phyloP scores from a whole-genome alignment of 2,329 filamentous ascomycete species.

The Cercospora janseana region DNA sequence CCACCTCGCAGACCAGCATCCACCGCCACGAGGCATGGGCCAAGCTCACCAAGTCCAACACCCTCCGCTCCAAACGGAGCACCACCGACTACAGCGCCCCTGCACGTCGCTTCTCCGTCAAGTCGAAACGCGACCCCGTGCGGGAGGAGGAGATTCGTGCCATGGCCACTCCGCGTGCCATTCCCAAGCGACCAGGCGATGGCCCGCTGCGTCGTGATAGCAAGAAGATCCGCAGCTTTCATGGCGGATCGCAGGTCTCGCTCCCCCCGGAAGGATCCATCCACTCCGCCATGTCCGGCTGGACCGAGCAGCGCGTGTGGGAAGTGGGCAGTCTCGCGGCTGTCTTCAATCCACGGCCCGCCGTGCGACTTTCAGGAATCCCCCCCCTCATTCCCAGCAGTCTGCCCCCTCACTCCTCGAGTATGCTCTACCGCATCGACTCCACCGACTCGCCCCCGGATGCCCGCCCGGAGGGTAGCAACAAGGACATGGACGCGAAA shows the following conservation, averaged over 20 bases:
- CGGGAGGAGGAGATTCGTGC: constrained; percentile 86
- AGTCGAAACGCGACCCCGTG: constrained; percentile 65
- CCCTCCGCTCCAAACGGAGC: constrained; percentile 43
- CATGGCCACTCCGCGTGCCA: constrained; percentile 69
- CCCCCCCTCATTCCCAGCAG: constrained; percentile 54
- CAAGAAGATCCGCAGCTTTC: constrained; percentile 62
- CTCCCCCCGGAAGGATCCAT: constrained; percentile 72
- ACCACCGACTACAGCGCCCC: constrained; percentile 49
- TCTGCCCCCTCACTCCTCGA: constrained; percentile 22
- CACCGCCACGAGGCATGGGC: constrained; percentile 25
- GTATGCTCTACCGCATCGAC: constrained; percentile 27
- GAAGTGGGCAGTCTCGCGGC: constrained; percentile 71
- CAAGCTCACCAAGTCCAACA: constrained; percentile 30
- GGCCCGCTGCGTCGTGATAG: constrained; percentile 59
- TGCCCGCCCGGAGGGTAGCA: constrained; percentile 15
- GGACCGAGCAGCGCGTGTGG: constrained; percentile 73
- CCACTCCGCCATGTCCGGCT: constrained; percentile 71
- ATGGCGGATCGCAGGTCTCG: constrained; percentile 68
- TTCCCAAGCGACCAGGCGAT: constrained; percentile 51
- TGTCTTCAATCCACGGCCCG: constrained; percentile 78
- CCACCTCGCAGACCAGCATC: constrained; percentile 34
- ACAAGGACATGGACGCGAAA: constrained; percentile 37
- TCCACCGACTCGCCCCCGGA: constrained; percentile 16
- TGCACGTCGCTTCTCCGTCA: constrained; percentile 70
- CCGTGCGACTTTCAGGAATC: constrained; percentile 69